These are phyloP conservation scores for Globisporangium perplexum DNA, from an alignment of 352 stramenopile genomes.

Conservation along the genomic window DNA sequence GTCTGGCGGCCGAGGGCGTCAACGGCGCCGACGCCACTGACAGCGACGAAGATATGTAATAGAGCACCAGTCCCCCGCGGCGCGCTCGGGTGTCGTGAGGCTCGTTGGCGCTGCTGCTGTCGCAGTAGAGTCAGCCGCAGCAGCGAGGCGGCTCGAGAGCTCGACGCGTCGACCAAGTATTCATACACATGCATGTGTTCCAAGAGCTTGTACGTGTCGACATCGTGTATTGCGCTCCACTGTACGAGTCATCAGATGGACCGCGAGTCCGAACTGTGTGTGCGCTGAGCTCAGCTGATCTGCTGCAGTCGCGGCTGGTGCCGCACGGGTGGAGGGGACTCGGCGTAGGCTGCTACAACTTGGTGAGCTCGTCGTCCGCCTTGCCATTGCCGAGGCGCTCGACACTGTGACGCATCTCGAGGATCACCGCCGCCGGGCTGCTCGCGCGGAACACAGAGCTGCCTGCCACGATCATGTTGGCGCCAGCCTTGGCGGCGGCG, in stretches of 20 bases:
- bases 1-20: constrained; percentile 40
- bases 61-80: constrained; percentile 6
- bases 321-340: no score
- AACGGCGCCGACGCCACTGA: constrained; percentile 29
- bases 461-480: constrained; percentile 97
- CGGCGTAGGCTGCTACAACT: constrained; percentile 30
- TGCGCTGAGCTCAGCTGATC: background rate
- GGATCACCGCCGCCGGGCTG: constrained; percentile 67
- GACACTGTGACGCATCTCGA: constrained; percentile 79
- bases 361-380: constrained; percentile 50
- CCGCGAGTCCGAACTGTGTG: background rate
- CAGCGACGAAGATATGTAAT: constrained; percentile 27
- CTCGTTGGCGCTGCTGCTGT: background rate
- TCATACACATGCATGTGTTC: background rate
- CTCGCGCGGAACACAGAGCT: constrained; percentile 90
- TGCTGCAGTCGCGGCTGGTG: no score
- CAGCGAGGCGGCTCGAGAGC: background rate
- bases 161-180: background rate
- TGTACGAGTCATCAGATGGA: no score
- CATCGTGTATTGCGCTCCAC: background rate
- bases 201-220: background rate
- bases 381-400: constrained; percentile 78
- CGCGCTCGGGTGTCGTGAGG: background rate
- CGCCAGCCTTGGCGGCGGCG: constrained; percentile 89
- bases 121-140: background rate